These are phyloP conservation scores for Aspergillus versicolor DNA, from an alignment of 2,329 filamentous ascomycete species.

Conservation along the genomic window DNA sequence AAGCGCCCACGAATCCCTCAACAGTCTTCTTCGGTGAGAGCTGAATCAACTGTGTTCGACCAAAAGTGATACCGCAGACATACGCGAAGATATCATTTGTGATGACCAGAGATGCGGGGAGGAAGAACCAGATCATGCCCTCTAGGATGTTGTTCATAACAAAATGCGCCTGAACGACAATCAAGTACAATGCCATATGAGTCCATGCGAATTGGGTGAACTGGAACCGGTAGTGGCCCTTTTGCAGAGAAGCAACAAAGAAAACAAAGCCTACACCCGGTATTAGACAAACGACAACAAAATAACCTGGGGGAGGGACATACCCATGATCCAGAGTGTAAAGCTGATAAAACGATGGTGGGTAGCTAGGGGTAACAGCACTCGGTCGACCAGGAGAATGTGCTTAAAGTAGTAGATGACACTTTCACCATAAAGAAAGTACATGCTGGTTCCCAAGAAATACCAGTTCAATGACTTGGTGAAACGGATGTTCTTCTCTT, in stretches of 20 bases:
- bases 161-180: conserved; percentile 97
- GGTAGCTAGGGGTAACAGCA: conserved; percentile 87
- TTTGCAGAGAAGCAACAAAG: conserved; percentile 91
- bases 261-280: conserved; percentile 76
- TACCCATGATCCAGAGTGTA: conserved; percentile 94
- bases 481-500: conserved; percentile 84
- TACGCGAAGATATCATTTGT: conserved; percentile 99
- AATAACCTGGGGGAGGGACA: conserved; percentile 30
- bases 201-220: conserved; percentile 99
- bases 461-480: conserved; percentile 99
- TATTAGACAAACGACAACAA: not conserved
- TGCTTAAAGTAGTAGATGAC: conserved; percentile 99
- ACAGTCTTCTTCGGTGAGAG: conserved; percentile 99
- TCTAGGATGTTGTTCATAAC: conserved; percentile 99
- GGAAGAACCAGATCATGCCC: conserved; percentile 99
- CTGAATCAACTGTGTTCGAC: conserved; percentile 94
- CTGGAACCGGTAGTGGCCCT: conserved; percentile 96
- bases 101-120: conserved; percentile 91
- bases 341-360: conserved; percentile 99
- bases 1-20: conserved; percentile 92
- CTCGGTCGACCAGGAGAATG: conserved; percentile 89
- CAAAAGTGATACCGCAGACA: conserved; percentile 94
- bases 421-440: conserved; percentile 97
- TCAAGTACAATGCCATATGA: conserved; percentile 97
- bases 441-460: conserved; percentile 98